These are phyloP conservation scores for Pittosporum tobira DNA, from an alignment of 129 eudicot species.

Conservation along the genomic window DNA sequence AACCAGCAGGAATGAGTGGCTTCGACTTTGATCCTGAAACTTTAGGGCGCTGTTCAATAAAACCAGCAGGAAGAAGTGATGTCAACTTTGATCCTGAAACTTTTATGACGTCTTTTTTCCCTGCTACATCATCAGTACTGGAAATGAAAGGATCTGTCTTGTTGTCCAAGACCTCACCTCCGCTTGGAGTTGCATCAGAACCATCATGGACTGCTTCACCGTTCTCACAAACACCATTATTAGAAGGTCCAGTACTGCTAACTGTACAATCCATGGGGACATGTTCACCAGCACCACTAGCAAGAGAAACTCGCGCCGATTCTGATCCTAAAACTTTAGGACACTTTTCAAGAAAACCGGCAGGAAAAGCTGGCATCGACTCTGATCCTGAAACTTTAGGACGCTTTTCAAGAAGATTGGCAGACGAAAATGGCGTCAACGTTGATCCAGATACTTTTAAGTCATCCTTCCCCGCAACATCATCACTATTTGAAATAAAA, in stretches of 20 bases:
- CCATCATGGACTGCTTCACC: neutral
- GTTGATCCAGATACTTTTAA: too few species aligned
- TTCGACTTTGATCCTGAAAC: slow-evolving; percentile 10
- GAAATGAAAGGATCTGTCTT: slow-evolving; percentile 7
- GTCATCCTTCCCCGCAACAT: neutral
- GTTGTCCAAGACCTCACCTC: slow-evolving; percentile 14
- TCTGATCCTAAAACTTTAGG: too few species aligned
- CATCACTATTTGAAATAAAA: neutral
- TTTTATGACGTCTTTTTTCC: slow-evolving; percentile 14
- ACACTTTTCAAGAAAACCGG: too few species aligned
- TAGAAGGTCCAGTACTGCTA: slow-evolving; percentile 8
- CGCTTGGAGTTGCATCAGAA: slow-evolving; percentile 7
- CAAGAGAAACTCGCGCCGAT: too few species aligned
- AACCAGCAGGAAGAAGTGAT: slow-evolving; percentile 11
- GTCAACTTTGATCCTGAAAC: slow-evolving; percentile 21
- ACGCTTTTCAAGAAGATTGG: too few species aligned
- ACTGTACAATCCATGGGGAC: neutral
- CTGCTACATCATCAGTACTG: slow-evolving; percentile 12
- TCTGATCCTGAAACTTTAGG: too few species aligned
- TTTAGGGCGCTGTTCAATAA: slow-evolving; percentile 4
- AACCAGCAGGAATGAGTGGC: slow-evolving; percentile 24
- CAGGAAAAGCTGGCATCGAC: too few species aligned
- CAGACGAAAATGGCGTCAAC: too few species aligned
- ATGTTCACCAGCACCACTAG: neutral
- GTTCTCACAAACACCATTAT: slow-evolving; percentile 10